Evolutionary conservation across 495 filamentous ascomycete species (phyloP), one percentile per base, ranked within the genome.

Genomic region (Penicillium psychrofluorescens): DNA sequence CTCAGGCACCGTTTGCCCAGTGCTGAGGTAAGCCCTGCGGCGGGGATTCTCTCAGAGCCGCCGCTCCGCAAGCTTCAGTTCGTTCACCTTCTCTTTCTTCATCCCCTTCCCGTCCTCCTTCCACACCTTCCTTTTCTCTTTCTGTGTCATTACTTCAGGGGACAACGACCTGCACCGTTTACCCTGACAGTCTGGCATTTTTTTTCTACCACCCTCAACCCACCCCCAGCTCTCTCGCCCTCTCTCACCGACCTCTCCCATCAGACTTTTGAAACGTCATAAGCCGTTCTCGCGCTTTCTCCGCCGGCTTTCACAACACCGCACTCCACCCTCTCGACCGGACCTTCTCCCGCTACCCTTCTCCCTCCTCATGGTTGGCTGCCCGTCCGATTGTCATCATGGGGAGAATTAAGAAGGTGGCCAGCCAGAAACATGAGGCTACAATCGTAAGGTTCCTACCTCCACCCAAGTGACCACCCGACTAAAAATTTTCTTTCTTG

Each of bases 321-420:
- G 46, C 49, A 45, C 53, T 46, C 53, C 47, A 55, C 44, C 53
- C 51, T 55, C 50, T 41, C 53, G 56, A 61, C 64, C 62, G 62
- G 65, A 54, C 37, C 36, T 15, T 38, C 54, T 61, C 59, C 58
- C 63, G 53, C 52, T 59, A 48, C 51, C 40, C 48, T 45, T 44
- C 29, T 44, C 43, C 42, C 40, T 59, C 67, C 72, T 70, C 61
- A 78, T 78, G 74, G 67, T 67, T 63, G 60, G 54, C 64, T 62
- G 60, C 59, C 43, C 54, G 29, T 43, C 43, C 32, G 47, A 58
- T 49, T 54, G 55, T 51, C 58, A 74, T 56, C 54, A 95, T 95
- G 89, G 91, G 88, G 77, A 90, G 84, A 81, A 98, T 98, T 67
- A 91, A 88, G 68, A 98, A 97, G 80, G 75, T 82, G 54, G 90